Percentiles rank a stretch among this genome's conserved stretches.
phyloP scores from a whole-genome alignment of 2,329 filamentous ascomycete genomes.

The Fusarium palustre region DNA sequence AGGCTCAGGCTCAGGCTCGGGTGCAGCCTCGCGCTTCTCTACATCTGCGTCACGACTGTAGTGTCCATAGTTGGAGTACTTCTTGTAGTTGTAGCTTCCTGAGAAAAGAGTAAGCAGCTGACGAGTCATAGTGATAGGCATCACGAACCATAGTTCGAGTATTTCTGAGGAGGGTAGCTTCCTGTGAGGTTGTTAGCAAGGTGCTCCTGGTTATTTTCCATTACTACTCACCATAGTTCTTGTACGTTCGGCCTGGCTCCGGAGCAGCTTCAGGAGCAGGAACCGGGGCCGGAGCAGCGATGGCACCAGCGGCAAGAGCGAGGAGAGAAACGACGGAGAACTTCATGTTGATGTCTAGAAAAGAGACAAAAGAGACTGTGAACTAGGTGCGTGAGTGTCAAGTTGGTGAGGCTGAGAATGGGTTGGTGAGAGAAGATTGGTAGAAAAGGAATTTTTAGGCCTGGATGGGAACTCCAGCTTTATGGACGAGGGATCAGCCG shows the following conservation, averaged over 20 bases:
- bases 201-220: background rate
- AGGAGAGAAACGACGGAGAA: constrained; percentile 44
- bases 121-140: fast-evolving
- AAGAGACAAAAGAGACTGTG: background rate
- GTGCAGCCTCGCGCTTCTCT: background rate
- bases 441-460: background rate
- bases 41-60: constrained; percentile 19
- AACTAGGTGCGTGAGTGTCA: background rate
- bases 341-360: constrained; percentile 47
- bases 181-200: background rate
- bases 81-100: constrained; percentile 26
- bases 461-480: constrained; percentile 21
- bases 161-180: constrained; percentile 8
- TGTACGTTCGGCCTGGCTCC: constrained; percentile 4
- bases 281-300: constrained; percentile 46
- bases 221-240: constrained; percentile 11
- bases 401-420: background rate
- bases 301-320: constrained; percentile 40
- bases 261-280: constrained; percentile 32
- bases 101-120: background rate
- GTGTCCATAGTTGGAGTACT: constrained; percentile 16
- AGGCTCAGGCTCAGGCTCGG: constrained; percentile 1
- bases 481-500: constrained; percentile 19
- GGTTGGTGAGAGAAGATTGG: constrained; percentile 10
- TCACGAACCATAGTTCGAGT: constrained; percentile 18